A percentile compares a stretch with the other conserved stretches of the same genome.
Evolutionary conservation across 495 filamentous ascomycete species (phyloP).

Genomic region (Xylaria nigripes): DNA sequence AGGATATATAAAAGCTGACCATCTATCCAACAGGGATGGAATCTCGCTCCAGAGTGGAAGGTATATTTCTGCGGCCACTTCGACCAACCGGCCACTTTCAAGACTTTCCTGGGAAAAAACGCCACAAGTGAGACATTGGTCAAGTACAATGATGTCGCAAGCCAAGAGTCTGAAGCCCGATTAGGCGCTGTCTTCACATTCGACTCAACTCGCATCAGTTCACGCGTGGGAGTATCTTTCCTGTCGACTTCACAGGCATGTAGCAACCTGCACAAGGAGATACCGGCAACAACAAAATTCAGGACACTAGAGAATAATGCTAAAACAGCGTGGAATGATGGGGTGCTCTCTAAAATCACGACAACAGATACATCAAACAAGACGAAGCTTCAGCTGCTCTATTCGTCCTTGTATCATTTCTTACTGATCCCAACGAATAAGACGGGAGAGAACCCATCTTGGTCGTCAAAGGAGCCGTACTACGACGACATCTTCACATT

Average conservation of each 20-base stretch:
- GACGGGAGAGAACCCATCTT: constrained; percentile 63
- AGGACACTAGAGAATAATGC: constrained; percentile 40
- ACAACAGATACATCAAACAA: constrained; percentile 47
- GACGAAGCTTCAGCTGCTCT: constrained; percentile 51
- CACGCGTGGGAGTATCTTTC: constrained; percentile 64
- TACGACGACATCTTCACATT: constrained; percentile 52
- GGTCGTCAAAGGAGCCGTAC: constrained; percentile 58
- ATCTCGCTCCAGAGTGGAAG: constrained; percentile 49
- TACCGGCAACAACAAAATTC: constrained; percentile 43
- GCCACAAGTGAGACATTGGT: constrained; percentile 17
- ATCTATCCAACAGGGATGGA: constrained; percentile 30
- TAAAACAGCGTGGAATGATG: constrained; percentile 48
- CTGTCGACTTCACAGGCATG: constrained; percentile 59
- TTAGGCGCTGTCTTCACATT: constrained; percentile 41
- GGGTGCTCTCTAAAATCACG: constrained; percentile 56
- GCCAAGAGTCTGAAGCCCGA: constrained; percentile 22
- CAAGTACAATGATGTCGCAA: constrained; percentile 18
- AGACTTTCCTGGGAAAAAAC: constrained; percentile 47
- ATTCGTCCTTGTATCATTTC: constrained; percentile 62
- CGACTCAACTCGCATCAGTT: constrained; percentile 37
- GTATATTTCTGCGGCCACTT: constrained; percentile 67
- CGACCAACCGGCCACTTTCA: constrained; percentile 33
- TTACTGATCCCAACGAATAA: constrained; percentile 61
- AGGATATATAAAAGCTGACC: background rate
- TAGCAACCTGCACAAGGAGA: constrained; percentile 48